Base-by-base conservation (phyloP, 2,329 filamentous ascomycete genomes). In the Bipolaris gigantea region DNA sequence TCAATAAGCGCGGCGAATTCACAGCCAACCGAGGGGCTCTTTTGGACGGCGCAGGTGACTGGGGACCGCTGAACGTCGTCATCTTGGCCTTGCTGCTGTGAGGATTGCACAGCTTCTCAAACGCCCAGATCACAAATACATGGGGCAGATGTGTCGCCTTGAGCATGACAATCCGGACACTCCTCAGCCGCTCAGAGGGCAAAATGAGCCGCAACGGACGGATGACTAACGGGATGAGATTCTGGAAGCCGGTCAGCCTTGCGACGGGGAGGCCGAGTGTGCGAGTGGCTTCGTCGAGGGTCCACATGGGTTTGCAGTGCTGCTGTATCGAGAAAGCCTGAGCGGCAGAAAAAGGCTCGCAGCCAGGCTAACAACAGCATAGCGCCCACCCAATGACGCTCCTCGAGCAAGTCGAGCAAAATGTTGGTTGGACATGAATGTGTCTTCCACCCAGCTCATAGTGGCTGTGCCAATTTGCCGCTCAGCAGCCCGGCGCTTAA, bases 151-250 rank as follows among this genome's bases (percentile, higher is more conserved):
- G 84, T 2, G 83, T 85, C 45, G 78, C 78, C 67, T 83, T 84
- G 54, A 86, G 78, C 41, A 86, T 69, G 38, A 84, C 66, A 55
- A 87, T 86, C 42, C 83, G 80, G 51, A 81, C 78, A 30, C 76
- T 77, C 46, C 89, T 86, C 62, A 92, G 82, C 54, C 81, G 77
- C 57, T 87, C 83, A 2, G 85, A 82, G 6, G 86, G 80, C 45
- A 91, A 71, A 60, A 91, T 80, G 40, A 92, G 79, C 53, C 89
- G 83, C 55, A 91, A 79, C 0, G 90, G 90, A 15, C 89, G 84
- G 67, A 92, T 86, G 57, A 87, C 75, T 50, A 92, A 79, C 7
- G 89, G 87, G 40, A 93, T 78, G 35, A 94, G 81, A 71, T 93
- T 94, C 82, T 85, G 61, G 53, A 55, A 43, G 36, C 43, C 38